phyloP scores from a whole-genome alignment of 2,329 filamentous ascomycete genomes.

The Xylariaceae sp. region DNA sequence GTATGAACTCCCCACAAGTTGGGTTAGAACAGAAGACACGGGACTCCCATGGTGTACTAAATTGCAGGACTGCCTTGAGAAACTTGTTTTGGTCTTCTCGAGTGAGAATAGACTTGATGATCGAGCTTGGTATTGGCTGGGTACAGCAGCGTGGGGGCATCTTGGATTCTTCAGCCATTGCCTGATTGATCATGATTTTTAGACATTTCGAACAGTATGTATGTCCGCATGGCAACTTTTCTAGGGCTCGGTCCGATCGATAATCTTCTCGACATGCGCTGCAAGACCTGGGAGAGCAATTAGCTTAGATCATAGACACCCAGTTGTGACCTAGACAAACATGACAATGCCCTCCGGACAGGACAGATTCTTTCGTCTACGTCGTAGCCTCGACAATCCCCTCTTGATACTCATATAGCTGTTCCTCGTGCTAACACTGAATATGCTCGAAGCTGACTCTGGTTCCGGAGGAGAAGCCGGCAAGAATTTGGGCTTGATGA shows the following conservation, averaged over 20 bases:
- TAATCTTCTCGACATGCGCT: constrained; percentile 60
- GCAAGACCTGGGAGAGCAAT: constrained; percentile 50
- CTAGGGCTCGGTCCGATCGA: constrained; percentile 45
- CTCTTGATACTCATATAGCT: constrained; percentile 50
- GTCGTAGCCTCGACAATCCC: constrained; percentile 48
- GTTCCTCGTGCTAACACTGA: constrained; percentile 48
- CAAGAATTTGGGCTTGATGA: constrained; percentile 47
- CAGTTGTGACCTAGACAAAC: constrained; percentile 27
- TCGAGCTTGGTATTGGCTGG: constrained; percentile 53
- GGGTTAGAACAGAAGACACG: constrained; percentile 62
- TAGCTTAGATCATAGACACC: constrained; percentile 1
- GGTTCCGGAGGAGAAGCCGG: constrained; percentile 37
- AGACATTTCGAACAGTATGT: constrained; percentile 60
- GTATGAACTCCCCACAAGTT: constrained; percentile 61
- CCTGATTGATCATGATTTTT: constrained; percentile 55
- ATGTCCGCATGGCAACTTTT: constrained; percentile 60
- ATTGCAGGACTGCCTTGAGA: constrained; percentile 59
- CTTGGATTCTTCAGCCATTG: constrained; percentile 58
- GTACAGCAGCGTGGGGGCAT: constrained; percentile 66
- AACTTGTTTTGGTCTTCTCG: constrained; percentile 58
- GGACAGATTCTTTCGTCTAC: constrained; percentile 43
- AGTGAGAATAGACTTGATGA: constrained; percentile 52
- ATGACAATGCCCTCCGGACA: constrained; percentile 34
- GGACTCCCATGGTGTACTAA: constrained; percentile 59
- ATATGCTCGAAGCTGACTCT: constrained; percentile 44